These are phyloP conservation scores for Polytolypa hystricis DNA, from an alignment of 2,329 filamentous ascomycete species.

Conservation along the genomic window DNA sequence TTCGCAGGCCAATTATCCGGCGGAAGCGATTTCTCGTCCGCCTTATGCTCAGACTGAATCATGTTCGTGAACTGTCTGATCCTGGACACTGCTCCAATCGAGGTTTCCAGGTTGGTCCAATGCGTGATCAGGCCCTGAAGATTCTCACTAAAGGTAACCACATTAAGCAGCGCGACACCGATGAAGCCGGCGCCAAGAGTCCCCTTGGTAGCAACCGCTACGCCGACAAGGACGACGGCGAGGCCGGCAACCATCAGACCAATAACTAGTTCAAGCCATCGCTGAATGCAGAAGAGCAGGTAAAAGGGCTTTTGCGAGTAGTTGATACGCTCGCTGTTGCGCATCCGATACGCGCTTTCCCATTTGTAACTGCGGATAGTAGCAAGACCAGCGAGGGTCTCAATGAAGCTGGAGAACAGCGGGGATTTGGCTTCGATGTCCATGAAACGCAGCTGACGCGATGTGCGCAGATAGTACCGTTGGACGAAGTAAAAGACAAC, in stretches of 20 bases:
- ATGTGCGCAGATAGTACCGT: conserved; percentile 49
- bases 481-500: conserved; percentile 32
- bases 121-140: conserved; percentile 32
- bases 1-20: conserved; percentile 12
- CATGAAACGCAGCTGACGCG: conserved; percentile 48
- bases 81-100: conserved; percentile 45
- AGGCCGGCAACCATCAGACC: conserved; percentile 40
- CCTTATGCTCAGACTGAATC: conserved; percentile 9
- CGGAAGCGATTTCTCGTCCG: conserved; percentile 10
- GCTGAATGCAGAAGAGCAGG: conserved; percentile 45
- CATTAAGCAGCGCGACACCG: conserved; percentile 42
- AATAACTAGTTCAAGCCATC: conserved; percentile 42
- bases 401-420: conserved; percentile 47
- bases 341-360: conserved; percentile 33
- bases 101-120: conserved; percentile 47
- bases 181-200: conserved; percentile 39
- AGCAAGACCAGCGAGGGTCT: conserved; percentile 44
- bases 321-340: conserved; percentile 41
- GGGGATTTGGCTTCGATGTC: conserved; percentile 53
- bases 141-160: conserved; percentile 1
- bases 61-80: conserved; percentile 41
- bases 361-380: conserved; percentile 49
- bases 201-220: conserved; percentile 37
- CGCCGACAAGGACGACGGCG: conserved; percentile 38
- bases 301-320: conserved; percentile 48